A percentile compares a stretch with the other conserved stretches of the same genome.
Conservation (phyloP, 2,329 filamentous ascomycete genomes). For the Paraphoma sp. region DNA sequence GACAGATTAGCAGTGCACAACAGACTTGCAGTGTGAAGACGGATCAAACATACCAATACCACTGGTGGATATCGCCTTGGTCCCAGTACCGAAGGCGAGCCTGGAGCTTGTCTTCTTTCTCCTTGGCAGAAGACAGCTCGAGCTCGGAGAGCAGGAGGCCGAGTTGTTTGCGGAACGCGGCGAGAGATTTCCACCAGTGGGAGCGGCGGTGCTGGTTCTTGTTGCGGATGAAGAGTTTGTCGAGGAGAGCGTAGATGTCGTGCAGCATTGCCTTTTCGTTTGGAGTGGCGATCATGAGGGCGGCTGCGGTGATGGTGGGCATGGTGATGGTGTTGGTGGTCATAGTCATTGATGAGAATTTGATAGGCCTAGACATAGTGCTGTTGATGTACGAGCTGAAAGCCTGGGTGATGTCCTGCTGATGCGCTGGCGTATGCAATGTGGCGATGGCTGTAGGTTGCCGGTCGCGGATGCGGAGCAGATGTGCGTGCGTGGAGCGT, state of each 20-base stretch:
- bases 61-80: slow-evolving; percentile 41
- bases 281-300: slow-evolving; percentile 23
- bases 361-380: neutral
- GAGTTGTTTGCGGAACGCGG: slow-evolving; percentile 72
- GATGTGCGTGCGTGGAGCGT: slow-evolving; percentile 12
- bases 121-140: slow-evolving; percentile 17
- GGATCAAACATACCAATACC: slow-evolving; percentile 43
- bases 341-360: neutral
- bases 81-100: slow-evolving; percentile 48
- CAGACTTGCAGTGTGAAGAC: neutral
- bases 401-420: neutral
- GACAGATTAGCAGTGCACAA: slow-evolving; percentile 4
- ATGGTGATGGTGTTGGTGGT: slow-evolving; percentile 17
- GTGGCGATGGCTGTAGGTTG: slow-evolving; percentile 11
- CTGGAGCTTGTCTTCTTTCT: slow-evolving; percentile 29
- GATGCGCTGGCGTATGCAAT: slow-evolving; percentile 8
- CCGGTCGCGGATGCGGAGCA: slow-evolving; percentile 11
- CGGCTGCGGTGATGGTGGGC: slow-evolving; percentile 22
- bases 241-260: slow-evolving; percentile 63
- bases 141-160: slow-evolving; percentile 58
- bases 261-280: slow-evolving; percentile 41
- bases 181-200: slow-evolving; percentile 82
- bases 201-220: slow-evolving; percentile 86
- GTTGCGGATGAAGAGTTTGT: slow-evolving; percentile 81
- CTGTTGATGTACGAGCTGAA: neutral